phyloP scores from a whole-genome alignment of 1,284 basidiomycete genomes.

The Austroboletus niveus region DNA sequence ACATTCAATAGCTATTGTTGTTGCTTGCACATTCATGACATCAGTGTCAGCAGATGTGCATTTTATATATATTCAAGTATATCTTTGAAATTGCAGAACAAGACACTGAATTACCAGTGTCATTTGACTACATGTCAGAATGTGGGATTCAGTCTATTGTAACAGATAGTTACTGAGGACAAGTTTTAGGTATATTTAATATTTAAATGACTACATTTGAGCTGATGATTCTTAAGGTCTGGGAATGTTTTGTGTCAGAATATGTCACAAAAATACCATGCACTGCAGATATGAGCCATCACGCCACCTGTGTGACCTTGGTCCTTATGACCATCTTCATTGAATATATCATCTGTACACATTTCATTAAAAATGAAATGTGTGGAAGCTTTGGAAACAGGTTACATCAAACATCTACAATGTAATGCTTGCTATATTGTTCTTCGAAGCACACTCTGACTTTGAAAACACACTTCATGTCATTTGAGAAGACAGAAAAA shows the following conservation, averaged over 20 bases:
- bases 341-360: not conserved
- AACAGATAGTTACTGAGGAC: conserved; percentile 1
- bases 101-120: not conserved
- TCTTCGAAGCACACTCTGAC: not conserved
- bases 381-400: not conserved
- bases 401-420: not conserved
- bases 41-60: conserved; percentile 1
- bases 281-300: not conserved
- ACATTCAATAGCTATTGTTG: conserved; percentile 1
- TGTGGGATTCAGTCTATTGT: conserved; percentile 6
- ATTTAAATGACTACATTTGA: no score
- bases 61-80: not conserved
- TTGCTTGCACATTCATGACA: conserved; percentile 3
- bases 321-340: conserved; percentile 2
- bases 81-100: conserved; percentile 3
- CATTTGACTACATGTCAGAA: conserved; percentile 1
- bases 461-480: not conserved
- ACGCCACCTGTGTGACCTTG: not conserved
- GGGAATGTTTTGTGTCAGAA: not conserved
- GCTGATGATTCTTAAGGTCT: not conserved
- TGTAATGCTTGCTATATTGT: conserved; percentile 6
- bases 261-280: no score
- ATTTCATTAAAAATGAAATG: conserved; percentile 1
- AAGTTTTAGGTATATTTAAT: not conserved
- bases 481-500: not conserved